Base-by-base conservation (phyloP, 306 rosid species). In the Senna tora region DNA sequence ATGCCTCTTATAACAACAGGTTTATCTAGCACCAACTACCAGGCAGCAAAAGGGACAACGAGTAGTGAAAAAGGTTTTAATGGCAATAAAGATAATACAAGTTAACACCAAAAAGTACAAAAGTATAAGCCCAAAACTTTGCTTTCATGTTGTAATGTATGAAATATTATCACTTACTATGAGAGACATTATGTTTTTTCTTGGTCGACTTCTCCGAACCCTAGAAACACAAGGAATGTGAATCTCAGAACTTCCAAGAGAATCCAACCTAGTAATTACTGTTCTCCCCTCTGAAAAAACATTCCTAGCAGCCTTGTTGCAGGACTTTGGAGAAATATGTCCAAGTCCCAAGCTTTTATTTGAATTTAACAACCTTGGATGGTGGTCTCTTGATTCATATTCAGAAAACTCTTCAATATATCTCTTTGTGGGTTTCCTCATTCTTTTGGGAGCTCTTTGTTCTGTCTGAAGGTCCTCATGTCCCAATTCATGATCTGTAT, bases 381-480 rank as follows among this genome's bases (percentile, higher is more conserved):
- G 73, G 63, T 33, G 66, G 66, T 90, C 96, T 87, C 84, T 80
- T 33, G 82, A 83, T 75, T 90, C 97, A 67, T 43, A 83, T 84
- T 88, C 93, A 51, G 98, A 90, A 65, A 87, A 89, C 79, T 90
- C 97, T 88, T 93, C 98, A 81, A 93, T 93, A 76, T 93, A 93
- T 85, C 98, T 83, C 83, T 69, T 90, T 8, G 98, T 93, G 71
- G 98, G 98, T 83, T 86, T 93, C 70, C 98, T 81, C 33, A 90
- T 75, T 81, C 98, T 87, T 86, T 93, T 93, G 2, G 69, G 90
- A 79, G 81, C 88, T 79, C 83, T 85, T 74, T 88, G 77, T 49
- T 84, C 88, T 28, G 65, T 20, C n/a, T 58, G 81, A 65, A 69
- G 77, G 79, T 85, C 85, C 78, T 83, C 87, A 76, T 57, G 76